A percentile compares a stretch with the other conserved stretches of the same genome.
These are phyloP conservation scores for Sporothrix sp. DNA, from an alignment of 2,329 filamentous ascomycete species.

Conservation along the genomic window DNA sequence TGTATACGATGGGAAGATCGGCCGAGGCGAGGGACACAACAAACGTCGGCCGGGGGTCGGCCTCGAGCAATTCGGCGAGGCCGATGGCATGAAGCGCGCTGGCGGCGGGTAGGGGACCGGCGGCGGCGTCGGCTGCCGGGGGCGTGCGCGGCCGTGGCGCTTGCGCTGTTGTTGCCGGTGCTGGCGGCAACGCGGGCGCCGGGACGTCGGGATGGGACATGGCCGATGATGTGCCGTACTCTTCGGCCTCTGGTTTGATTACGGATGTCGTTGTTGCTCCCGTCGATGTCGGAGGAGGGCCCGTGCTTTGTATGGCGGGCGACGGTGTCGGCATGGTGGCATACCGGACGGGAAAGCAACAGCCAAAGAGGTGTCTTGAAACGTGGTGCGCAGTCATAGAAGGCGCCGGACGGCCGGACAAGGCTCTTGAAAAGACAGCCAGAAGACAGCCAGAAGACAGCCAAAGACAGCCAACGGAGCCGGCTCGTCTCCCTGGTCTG, in stretches of 20 bases:
- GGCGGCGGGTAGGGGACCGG: background rate
- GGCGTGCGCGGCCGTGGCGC: too few relatives aligned
- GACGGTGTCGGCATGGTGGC: slow-evolving; percentile 9
- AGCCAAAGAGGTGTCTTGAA: slow-evolving; percentile 7
- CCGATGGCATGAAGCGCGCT: slow-evolving; percentile 17
- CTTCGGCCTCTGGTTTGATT: background rate
- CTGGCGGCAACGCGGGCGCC: background rate
- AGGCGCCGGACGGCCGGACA: background rate
- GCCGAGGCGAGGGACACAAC: slow-evolving; percentile 18
- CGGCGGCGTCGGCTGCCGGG: too few relatives aligned
- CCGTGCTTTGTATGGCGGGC: background rate
- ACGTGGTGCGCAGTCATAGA: background rate
- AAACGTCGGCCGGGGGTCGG: slow-evolving; percentile 30
- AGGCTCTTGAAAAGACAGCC: too few relatives aligned
- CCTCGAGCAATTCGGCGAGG: slow-evolving; percentile 31
- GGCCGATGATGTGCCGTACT: background rate
- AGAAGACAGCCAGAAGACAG: too few relatives aligned
- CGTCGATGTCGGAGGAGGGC: background rate
- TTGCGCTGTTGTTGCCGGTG: background rate
- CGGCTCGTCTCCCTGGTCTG: too few relatives aligned
- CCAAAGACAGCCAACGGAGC: too few relatives aligned
- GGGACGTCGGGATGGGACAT: background rate
- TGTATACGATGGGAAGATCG: slow-evolving; percentile 18
- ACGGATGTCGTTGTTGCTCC: background rate
- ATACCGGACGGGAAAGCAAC: slow-evolving; percentile 13